Evolutionary conservation across 2,329 filamentous ascomycete genomes (phyloP).

Genomic region (Neurospora sp.): DNA sequence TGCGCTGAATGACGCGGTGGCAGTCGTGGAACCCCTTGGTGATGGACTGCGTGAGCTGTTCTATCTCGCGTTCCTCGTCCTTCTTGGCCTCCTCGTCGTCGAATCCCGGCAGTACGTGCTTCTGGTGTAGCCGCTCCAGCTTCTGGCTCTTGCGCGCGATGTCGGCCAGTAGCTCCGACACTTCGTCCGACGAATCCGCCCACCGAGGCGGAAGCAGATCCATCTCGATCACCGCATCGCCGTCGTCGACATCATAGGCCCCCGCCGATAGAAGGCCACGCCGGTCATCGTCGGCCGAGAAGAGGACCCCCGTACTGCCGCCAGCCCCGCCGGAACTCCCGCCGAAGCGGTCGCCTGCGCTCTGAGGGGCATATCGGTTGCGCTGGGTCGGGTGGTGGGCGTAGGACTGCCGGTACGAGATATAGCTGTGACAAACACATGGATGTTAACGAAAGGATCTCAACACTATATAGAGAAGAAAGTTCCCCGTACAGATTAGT

Average conservation of each 20-base stretch:
- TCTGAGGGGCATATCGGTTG: slow-evolving; percentile 50
- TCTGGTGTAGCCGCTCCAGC: slow-evolving; percentile 89
- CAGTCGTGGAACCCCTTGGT: slow-evolving; percentile 84
- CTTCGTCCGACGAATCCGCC: slow-evolving; percentile 91
- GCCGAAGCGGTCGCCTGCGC: slow-evolving; percentile 33
- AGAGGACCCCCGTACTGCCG: slow-evolving; percentile 51
- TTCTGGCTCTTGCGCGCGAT: slow-evolving; percentile 76
- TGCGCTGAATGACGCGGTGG: slow-evolving; percentile 76
- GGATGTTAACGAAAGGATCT: slow-evolving; percentile 18
- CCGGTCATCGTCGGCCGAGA: slow-evolving; percentile 43
- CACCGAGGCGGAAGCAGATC: slow-evolving; percentile 89
- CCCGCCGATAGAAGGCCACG: slow-evolving; percentile 77
- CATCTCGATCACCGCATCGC: slow-evolving; percentile 97
- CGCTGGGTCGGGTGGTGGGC: slow-evolving; percentile 88
- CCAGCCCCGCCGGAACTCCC: slow-evolving; percentile 30
- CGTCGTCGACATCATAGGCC: slow-evolving; percentile 74
- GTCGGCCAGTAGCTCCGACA: slow-evolving; percentile 69
- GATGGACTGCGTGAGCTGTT: slow-evolving; percentile 80
- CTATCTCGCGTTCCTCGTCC: slow-evolving; percentile 82
- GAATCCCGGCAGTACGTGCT: slow-evolving; percentile 92
- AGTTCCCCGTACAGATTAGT: slow-evolving; percentile 76
- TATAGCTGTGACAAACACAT: slow-evolving; percentile 54
- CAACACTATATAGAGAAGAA: neutral
- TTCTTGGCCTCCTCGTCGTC: slow-evolving; percentile 87
- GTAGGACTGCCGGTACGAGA: slow-evolving; percentile 98